Base-by-base conservation (phyloP, 2,329 filamentous ascomycete species). In the Trematosphaeria pertusa region DNA sequence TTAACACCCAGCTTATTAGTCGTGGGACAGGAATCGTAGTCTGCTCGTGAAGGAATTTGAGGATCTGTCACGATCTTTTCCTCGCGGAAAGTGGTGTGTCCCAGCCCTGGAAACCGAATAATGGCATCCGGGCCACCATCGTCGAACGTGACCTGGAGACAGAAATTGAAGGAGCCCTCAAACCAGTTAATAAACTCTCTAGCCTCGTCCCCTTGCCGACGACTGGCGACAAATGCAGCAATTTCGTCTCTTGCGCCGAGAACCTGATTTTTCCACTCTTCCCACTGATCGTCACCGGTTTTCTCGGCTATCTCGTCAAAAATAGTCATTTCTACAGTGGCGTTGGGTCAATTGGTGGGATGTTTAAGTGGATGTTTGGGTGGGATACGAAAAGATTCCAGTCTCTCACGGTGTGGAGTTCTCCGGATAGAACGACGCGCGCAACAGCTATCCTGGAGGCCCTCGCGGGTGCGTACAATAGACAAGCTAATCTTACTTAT, bases 1-100 rank as follows among this genome's bases (percentile, higher is more conserved):
- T 44, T 10, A 46, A 17, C 19, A 49, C 52, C 49, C 43, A 52
- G 48, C 54, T 50, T 10, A 55, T 37, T 37, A 58, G 18, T 28
- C 43, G 51, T 21, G 51, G 51, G 26, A 58, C 48, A 26, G 45
- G 51, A 21, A 54, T 55, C 11, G 54, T 44, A n/a, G 55, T 58
- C 22, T 44, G 39, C 26, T 56, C 38, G 3, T 46, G 44, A 15
- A 58, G 46, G 50, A 54, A 58, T 31, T 56, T 31, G 19, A 58
- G 48, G 28, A 52, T 31, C 36, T 56, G 37, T 58, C 43, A 18
- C 15, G 18, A 49, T 50, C 48, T 58, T 54, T 33, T 58, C 52
- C 4, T 58, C 52, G 17, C 50, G 44, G 32, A 52, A 56, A 11
- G 43, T 48, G 17, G 47, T 49, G 44, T 46, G 40, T 28, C 47